phyloP scores from a whole-genome alignment of 2,329 filamentous ascomycete species.

The Capronia coronata region DNA sequence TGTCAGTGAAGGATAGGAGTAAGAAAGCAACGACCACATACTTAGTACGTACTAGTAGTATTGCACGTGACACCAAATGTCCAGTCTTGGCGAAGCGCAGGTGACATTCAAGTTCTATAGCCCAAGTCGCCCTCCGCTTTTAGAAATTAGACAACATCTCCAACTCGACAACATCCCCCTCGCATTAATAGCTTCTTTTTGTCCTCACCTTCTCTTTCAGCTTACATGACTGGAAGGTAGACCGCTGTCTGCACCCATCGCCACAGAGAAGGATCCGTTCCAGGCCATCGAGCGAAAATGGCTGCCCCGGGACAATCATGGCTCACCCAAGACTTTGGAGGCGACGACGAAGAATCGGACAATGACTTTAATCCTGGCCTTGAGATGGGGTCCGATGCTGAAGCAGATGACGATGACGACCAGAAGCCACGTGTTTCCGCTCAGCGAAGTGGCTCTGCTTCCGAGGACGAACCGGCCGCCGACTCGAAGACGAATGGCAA shows the following conservation, averaged over 20 bases:
- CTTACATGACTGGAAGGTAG: not conserved
- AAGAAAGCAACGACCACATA: no score
- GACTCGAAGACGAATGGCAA: constrained; percentile 17
- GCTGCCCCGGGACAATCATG: constrained; percentile 37
- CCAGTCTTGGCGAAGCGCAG: constrained; percentile 5
- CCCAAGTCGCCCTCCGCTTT: not conserved
- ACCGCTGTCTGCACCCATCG: not conserved
- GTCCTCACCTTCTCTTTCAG: not conserved
- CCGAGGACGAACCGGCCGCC: constrained; percentile 22
- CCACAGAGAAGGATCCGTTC: not conserved
- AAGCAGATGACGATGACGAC: constrained; percentile 41
- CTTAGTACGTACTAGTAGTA: no score
- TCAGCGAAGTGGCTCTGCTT: constrained; percentile 17
- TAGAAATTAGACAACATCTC: not conserved
- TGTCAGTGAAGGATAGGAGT: no score
- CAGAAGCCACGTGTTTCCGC: constrained; percentile 25
- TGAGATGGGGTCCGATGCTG: constrained; percentile 66
- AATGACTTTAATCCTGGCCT: constrained; percentile 83
- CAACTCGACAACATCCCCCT: not conserved
- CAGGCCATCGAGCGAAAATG: constrained; percentile 7
- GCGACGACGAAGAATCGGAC: constrained; percentile 59
- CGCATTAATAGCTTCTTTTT: not conserved
- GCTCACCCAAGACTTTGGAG: constrained; percentile 46
- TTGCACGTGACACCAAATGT: constrained; percentile 4
- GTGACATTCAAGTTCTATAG: not conserved